A percentile compares a stretch with the other conserved stretches of the same genome.
Conservation (phyloP, 257 asterid genomes). For the Solanum paucissectum region DNA sequence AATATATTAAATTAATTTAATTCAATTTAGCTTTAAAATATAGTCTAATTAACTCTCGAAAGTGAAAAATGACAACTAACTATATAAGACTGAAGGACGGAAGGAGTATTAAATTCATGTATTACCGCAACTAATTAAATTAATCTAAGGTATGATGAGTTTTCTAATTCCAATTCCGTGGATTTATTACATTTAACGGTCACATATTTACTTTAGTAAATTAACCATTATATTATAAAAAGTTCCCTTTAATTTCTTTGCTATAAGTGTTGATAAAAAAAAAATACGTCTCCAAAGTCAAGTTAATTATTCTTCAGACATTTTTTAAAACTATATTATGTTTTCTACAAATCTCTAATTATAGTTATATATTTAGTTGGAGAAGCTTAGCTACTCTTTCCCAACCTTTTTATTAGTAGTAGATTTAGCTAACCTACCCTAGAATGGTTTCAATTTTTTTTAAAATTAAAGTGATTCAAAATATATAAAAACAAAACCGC, state of each 20-base stretch:
- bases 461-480: not conserved
- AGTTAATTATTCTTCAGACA: not conserved
- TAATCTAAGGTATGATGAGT: not conserved
- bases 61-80: too few relatives aligned
- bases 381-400: not conserved
- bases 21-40: rapidly evolving
- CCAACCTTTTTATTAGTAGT: not conserved
- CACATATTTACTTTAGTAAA: not conserved
- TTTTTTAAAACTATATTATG: not conserved
- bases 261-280: not conserved
- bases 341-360: not conserved
- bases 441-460: not conserved
- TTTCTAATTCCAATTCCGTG: not conserved
- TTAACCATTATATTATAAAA: not conserved
- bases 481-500: not conserved
- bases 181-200: not conserved
- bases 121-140: too few relatives aligned
- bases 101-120: not conserved
- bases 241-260: not conserved
- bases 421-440: not conserved
- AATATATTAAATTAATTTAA: too few relatives aligned
- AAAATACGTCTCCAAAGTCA: too few relatives aligned
- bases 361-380: not conserved
- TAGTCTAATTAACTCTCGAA: too few relatives aligned
- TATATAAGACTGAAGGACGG: too few relatives aligned